These are phyloP conservation scores for Carex littledalei DNA, from an alignment of 176 grass and related monocot genomes.

Conservation along the genomic window DNA sequence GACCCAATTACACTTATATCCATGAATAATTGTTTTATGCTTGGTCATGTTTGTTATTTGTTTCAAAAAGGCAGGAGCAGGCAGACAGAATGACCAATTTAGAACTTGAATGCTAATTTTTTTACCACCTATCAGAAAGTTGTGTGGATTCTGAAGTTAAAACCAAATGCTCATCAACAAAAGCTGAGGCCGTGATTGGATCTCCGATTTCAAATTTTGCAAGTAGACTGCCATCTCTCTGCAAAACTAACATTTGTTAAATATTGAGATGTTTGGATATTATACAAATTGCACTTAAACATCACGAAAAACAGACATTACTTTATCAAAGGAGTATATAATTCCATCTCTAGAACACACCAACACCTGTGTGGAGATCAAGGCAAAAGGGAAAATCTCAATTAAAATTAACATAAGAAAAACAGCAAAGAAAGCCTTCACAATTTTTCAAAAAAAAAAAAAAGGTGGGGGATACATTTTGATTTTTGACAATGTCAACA, in stretches of 20 bases:
- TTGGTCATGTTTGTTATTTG: neutral
- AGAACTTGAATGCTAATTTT: neutral
- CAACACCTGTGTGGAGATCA: conserved; percentile 37
- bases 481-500: neutral
- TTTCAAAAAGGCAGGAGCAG: neutral
- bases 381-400: neutral
- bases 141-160: conserved; percentile 33
- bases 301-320: conserved; percentile 37
- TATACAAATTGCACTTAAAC: neutral
- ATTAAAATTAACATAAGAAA: conserved; percentile 24
- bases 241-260: conserved; percentile 5
- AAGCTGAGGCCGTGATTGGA: conserved; percentile 71
- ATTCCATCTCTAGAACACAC: conserved; percentile 65
- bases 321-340: conserved; percentile 69
- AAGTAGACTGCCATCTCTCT: conserved; percentile 50
- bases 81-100: neutral
- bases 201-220: conserved; percentile 63
- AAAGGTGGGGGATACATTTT: neutral
- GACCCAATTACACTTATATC: neutral
- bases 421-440: neutral
- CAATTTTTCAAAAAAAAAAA: neutral
- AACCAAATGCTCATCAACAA: conserved; percentile 54
- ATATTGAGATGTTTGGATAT: conserved; percentile 8
- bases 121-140: conserved; percentile 50
- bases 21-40: neutral